Evolutionary conservation across 2,329 filamentous ascomycete genomes (phyloP).

Genomic region (Neopestalotiopsis clavispora): DNA sequence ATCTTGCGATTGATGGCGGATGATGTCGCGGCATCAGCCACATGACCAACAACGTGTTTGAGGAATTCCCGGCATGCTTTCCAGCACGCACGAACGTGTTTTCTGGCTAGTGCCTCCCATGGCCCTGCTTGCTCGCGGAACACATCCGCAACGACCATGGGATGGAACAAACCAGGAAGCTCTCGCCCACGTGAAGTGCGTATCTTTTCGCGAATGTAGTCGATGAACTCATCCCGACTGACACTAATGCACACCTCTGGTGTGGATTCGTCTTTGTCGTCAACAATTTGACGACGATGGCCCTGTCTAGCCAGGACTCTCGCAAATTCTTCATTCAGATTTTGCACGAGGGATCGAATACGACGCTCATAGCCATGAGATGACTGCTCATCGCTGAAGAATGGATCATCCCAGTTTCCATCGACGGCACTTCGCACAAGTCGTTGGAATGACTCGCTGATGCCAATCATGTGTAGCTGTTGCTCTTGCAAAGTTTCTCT

Average conservation of each 20-base stretch:
- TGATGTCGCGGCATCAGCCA: constrained; percentile 45
- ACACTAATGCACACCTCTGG: constrained; percentile 22
- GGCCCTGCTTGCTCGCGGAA: constrained; percentile 63
- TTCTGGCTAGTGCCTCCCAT: constrained; percentile 55
- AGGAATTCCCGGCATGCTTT: constrained; percentile 52
- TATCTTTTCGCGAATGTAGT: constrained; percentile 44
- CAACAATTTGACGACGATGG: constrained; percentile 41
- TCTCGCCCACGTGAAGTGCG: constrained; percentile 55
- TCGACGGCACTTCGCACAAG: constrained; percentile 51
- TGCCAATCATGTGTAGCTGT: constrained; percentile 48
- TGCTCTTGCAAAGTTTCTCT: constrained; percentile 53
- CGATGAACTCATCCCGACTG: constrained; percentile 42
- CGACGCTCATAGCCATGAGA: constrained; percentile 43
- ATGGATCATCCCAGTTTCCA: constrained; percentile 56
- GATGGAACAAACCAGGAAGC: constrained; percentile 65
- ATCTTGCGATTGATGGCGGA: constrained; percentile 40
- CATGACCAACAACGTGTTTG: constrained; percentile 46
- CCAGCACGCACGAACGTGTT: constrained; percentile 52
- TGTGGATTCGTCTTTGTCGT: constrained; percentile 23
- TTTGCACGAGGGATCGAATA: constrained; percentile 59
- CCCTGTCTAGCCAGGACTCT: constrained; percentile 46
- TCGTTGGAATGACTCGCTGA: constrained; percentile 49
- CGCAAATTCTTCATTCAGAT: constrained; percentile 52
- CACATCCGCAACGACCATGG: constrained; percentile 60
- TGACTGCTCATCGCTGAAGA: constrained; percentile 49